A percentile compares a stretch with the other conserved stretches of the same genome.
phyloP scores from a whole-genome alignment of 2,329 filamentous ascomycete genomes.

The Balansia obtecta region DNA sequence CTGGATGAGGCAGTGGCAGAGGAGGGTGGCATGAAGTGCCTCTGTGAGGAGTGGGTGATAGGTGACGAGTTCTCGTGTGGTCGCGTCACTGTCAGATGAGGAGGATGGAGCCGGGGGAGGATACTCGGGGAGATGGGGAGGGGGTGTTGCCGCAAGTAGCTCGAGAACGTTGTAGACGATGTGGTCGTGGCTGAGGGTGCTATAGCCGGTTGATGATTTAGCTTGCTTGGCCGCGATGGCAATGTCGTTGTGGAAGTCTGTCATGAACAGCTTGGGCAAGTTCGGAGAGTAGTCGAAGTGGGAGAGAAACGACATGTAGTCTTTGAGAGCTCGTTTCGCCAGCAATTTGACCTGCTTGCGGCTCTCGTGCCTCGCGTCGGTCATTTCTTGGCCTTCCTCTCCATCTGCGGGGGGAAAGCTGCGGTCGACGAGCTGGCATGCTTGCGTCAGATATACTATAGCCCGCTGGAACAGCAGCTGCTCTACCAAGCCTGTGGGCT shows the following conservation, averaged over 20 bases:
- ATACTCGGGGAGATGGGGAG: conserved; percentile 54
- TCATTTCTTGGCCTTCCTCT: not conserved
- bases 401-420: conserved; percentile 27
- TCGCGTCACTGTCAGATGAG: conserved; percentile 10
- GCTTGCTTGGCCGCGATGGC: conserved; percentile 17
- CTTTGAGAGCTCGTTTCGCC: conserved; percentile 63
- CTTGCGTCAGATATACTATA: conserved; percentile 57
- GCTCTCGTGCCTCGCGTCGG: conserved; percentile 13
- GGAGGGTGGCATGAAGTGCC: conserved; percentile 63
- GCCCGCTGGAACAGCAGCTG: conserved; percentile 70
- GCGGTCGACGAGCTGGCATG: conserved; percentile 49
- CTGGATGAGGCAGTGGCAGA: conserved; percentile 69
- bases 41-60: conserved; percentile 74
- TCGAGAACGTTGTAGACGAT: conserved; percentile 37
- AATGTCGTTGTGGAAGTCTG: conserved; percentile 45
- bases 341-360: conserved; percentile 59
- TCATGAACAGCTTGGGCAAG: conserved; percentile 28
- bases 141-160: conserved; percentile 59
- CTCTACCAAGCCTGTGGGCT: conserved; percentile 61
- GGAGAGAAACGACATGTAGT: conserved; percentile 61
- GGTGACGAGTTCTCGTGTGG: conserved; percentile 33
- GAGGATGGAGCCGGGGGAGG: conserved; percentile 30
- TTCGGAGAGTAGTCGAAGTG: conserved; percentile 70
- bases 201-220: conserved; percentile 1
- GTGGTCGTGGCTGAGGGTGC: conserved; percentile 17